Evolutionary conservation across 2,329 filamentous ascomycete species (phyloP), one percentile per base, ranked within the genome.

Genomic region (Aureobasidium musti): DNA sequence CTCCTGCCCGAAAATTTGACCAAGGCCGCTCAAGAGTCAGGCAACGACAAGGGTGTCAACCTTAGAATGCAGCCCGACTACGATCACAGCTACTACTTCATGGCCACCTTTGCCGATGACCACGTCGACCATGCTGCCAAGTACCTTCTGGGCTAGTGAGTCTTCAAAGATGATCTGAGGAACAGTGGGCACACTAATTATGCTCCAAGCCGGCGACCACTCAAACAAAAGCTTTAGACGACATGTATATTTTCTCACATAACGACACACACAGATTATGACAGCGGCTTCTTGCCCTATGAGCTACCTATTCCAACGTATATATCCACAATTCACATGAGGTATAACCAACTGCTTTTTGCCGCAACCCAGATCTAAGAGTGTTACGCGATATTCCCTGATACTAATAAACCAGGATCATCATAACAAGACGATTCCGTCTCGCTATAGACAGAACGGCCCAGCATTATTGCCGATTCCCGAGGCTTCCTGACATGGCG

Each of bases 51-150:
- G 67, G 91, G 90, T 11, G 80, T 97, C 69, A 86, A 86, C 64
- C 80, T 98, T 70, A 86, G 94, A 74, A 95, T 94, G 82, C 94
- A 97, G 77, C 84, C 90, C 69, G 92, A 88, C 69, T 98, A 99
- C 76, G 95, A 99, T 78, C 95, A 99, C 81, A 96, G 92, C 69
- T 99, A 99, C 82, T 99, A 88, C 80, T 97, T 97, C 79, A 96
- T 99, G 83, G 89, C 93, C 41, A 88, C 87, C 19, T 99, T 99
- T 77, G 86, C 89, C 50, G 89, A 91, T 74, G 93, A 98, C 73
- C 95, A 99, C 79, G 85, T 98, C 71, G 89, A 91, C 73, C 92
- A 96, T 80, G 92, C 92, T 68, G 94, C 93, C 71, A 97, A 95
- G 83, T 89, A 92, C 76, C 81, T 97, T 66, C 82, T 86, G 73